Conservation (phyloP, 2,329 filamentous ascomycete genomes). For the Iodosphaeria phyllophila region DNA sequence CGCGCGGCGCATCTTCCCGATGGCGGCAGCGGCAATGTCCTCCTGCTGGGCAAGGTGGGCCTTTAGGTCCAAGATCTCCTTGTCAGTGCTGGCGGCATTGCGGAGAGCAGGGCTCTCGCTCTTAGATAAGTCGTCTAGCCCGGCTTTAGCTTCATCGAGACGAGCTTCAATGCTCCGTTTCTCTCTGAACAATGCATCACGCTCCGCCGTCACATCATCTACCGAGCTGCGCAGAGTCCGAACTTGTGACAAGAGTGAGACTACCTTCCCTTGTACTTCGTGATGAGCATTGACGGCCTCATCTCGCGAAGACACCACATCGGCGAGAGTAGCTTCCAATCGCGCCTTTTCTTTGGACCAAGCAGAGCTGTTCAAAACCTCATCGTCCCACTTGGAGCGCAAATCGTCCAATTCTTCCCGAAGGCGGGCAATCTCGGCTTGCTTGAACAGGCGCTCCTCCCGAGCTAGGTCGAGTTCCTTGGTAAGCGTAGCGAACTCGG, state of each 20-base stretch:
- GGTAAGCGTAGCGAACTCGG: constrained; percentile 73
- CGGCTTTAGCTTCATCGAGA: constrained; percentile 70
- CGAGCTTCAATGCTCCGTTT: constrained; percentile 78
- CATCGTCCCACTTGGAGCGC: constrained; percentile 92
- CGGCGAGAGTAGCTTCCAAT: constrained; percentile 73
- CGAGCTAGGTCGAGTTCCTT: constrained; percentile 88
- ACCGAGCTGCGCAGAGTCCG: constrained; percentile 65
- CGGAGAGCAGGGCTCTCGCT: constrained; percentile 77
- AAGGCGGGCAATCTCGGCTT: constrained; percentile 69
- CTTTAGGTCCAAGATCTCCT: constrained; percentile 77
- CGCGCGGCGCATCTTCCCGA: constrained; percentile 92
- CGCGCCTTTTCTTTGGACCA: constrained; percentile 97
- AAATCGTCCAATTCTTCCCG: constrained; percentile 94
- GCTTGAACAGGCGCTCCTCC: constrained; percentile 71
- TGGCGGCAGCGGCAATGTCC: constrained; percentile 75
- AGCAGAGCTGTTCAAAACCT: constrained; percentile 90
- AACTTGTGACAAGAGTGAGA: constrained; percentile 77
- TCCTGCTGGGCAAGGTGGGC: constrained; percentile 79
- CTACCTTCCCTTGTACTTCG: constrained; percentile 84
- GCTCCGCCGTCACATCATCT: constrained; percentile 71
- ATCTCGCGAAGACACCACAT: constrained; percentile 78
- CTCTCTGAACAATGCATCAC: constrained; percentile 69
- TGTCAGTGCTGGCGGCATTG: constrained; percentile 75
- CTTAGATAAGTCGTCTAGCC: constrained; percentile 71
- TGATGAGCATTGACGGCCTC: constrained; percentile 88